Evolutionary conservation across 1,284 basidiomycete genomes (phyloP).

Genomic region (Ganoderma lingzhi): DNA sequence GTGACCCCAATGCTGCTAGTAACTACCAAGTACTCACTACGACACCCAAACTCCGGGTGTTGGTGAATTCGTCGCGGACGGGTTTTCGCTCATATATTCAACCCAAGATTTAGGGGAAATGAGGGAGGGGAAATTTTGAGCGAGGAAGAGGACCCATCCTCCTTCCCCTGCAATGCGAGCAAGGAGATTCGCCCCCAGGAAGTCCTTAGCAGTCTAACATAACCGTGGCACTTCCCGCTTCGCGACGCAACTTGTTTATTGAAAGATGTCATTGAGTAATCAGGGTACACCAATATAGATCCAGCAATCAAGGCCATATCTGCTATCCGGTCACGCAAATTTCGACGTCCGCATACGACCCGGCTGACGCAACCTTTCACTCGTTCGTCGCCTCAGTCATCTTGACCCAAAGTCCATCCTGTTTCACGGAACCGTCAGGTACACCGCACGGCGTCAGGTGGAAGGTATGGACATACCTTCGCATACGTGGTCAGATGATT

Average conservation of each 20-base stretch:
- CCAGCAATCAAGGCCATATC: not conserved
- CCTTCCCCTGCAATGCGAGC: not conserved
- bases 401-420: constrained; percentile 37
- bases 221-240: not conserved
- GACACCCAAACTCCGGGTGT: too few species aligned
- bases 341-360: not conserved
- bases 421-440: too few species aligned
- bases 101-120: too few species aligned
- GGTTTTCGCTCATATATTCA: not conserved
- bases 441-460: not conserved
- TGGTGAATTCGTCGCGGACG: not conserved
- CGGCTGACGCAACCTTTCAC: not conserved
- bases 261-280: not conserved
- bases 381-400: constrained; percentile 27
- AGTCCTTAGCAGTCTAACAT: not conserved
- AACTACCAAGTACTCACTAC: too few species aligned
- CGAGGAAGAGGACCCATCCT: too few species aligned
- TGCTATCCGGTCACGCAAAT: not conserved
- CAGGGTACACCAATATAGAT: not conserved
- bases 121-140: too few species aligned
- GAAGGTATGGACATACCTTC: constrained; percentile 40
- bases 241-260: not conserved
- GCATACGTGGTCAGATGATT: constrained; percentile 64
- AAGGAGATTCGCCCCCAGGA: not conserved
- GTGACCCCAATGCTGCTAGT: too few species aligned